Conservation (phyloP, 768 basidiomycete genomes). For the Trichaptum fuscoviolaceum region DNA sequence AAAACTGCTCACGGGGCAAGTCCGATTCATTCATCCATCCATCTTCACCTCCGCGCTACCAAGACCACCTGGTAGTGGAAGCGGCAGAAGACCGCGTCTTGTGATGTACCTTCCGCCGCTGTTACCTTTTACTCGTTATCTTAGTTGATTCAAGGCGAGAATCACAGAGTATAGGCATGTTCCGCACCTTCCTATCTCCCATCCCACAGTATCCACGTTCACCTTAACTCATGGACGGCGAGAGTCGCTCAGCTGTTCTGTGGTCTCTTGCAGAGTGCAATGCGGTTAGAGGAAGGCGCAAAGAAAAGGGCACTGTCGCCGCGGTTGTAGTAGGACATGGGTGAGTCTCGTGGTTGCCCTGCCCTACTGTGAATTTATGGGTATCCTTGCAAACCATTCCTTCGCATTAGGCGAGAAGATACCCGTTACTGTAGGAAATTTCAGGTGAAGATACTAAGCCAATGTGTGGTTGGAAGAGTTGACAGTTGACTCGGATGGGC, state of each 20-base stretch:
- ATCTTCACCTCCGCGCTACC: not conserved
- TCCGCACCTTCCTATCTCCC: not conserved
- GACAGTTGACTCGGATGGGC: no score
- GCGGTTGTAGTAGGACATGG: not conserved
- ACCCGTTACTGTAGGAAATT: no score
- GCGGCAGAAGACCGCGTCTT: not conserved
- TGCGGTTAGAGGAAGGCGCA: not conserved
- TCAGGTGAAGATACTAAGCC: no score
- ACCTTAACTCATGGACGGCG: not conserved
- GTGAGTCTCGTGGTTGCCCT: not conserved
- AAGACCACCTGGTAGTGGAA: not conserved
- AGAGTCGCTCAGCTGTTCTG: not conserved
- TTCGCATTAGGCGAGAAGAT: not conserved
- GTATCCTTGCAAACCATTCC: not conserved
- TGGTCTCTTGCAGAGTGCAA: not conserved
- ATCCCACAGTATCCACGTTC: not conserved
- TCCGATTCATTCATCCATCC: not conserved
- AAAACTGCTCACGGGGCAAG: not conserved
- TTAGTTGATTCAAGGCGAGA: not conserved
- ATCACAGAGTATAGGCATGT: not conserved
- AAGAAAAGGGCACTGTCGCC: not conserved
- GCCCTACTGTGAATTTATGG: no score
- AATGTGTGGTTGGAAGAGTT: no score
- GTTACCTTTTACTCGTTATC: not conserved
- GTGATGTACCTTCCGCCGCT: not conserved